Conservation (phyloP, 352 stramenopile species). For the Elongisporangium anandrum region DNA sequence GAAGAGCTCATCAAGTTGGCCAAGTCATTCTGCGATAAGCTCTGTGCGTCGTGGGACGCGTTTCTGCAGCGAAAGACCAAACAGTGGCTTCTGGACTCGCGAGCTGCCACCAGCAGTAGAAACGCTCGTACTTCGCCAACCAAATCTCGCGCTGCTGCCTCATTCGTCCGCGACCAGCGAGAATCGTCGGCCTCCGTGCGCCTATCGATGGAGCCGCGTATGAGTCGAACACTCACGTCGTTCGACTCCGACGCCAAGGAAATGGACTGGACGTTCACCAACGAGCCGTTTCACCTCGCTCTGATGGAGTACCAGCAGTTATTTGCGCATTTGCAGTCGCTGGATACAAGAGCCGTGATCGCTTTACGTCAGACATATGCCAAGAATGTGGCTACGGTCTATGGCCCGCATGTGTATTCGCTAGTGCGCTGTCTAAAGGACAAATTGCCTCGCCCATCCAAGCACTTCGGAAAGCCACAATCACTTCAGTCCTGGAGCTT, state of each 20-base stretch:
- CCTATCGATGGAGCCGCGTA: constrained; percentile 15
- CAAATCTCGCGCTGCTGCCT: neutral
- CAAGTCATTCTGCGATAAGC: constrained; percentile 44
- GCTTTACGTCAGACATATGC: constrained; percentile 44
- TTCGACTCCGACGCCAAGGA: constrained; percentile 30
- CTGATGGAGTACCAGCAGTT: constrained; percentile 44
- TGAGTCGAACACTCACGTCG: constrained; percentile 31
- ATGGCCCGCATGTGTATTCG: constrained; percentile 46
- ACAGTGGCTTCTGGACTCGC: constrained; percentile 24
- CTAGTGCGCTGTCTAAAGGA: constrained; percentile 58
- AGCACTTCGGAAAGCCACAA: constrained; percentile 53
- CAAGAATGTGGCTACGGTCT: constrained; percentile 45
- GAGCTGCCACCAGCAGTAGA: constrained; percentile 1
- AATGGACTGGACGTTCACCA: constrained; percentile 66
- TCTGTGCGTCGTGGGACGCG: constrained; percentile 41
- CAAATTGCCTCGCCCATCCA: constrained; percentile 43
- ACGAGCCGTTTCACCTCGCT: constrained; percentile 44
- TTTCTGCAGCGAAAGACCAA: constrained; percentile 51
- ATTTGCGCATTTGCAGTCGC: constrained; percentile 29
- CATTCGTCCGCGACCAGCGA: constrained; percentile 16
- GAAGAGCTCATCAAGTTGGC: constrained; percentile 50
- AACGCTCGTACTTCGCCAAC: neutral
- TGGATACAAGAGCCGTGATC: constrained; percentile 30
- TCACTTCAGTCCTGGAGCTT: constrained; percentile 61
- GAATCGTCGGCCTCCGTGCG: constrained; percentile 21